Evolutionary conservation across 2,329 filamentous ascomycete genomes (phyloP), one percentile per base, ranked within the genome.

Genomic region (Teratosphaeria viscida): DNA sequence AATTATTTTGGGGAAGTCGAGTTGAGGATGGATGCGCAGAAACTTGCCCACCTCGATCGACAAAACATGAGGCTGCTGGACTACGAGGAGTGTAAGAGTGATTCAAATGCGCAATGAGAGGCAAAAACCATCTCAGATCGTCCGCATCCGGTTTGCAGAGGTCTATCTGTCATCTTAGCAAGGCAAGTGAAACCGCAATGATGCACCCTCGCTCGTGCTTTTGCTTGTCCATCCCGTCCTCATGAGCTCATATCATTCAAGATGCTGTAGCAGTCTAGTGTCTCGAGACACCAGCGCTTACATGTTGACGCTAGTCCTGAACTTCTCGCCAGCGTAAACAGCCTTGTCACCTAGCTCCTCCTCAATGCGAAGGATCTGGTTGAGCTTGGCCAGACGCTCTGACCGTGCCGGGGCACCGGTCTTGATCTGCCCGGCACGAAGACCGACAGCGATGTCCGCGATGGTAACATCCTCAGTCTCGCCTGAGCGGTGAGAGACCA

Each of bases 401-500:
- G 92, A 96, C 74, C 94, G 88, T 75, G 88, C 89, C 70, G 94
- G 94, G 65, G 92, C 92, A 85, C 92, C 92, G 67, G 92, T 95
- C 90, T 96, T 96, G 86, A 99, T 97, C 85, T 99, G 90, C 69
- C 94, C 94, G 72, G 92, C 82, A 72, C 94, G 90, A 74, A 99
- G 89, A 82, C 94, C 94, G 70, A 99, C 94, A 66, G 92, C 91
- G 70, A 99, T 94, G 76, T 99, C 94, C 70, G 94, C 88, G 76
- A 99, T 99, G 79, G 94, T 99, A 71, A 99, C 94, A 81, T 99
- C 94, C 82, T 97, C 94, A 62, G 94, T 99, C 88, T 99, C 94
- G 77, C 94, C 94, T 64, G 94, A 99, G 72, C 94, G 88, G 85
- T 99, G 94, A 67, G 94, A 97, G 66, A 99, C 94, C 94, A 99